A percentile compares a stretch with the other conserved stretches of the same genome.
phyloP scores from a whole-genome alignment of 208 protist genomes.

The Leishmania turanica region DNA sequence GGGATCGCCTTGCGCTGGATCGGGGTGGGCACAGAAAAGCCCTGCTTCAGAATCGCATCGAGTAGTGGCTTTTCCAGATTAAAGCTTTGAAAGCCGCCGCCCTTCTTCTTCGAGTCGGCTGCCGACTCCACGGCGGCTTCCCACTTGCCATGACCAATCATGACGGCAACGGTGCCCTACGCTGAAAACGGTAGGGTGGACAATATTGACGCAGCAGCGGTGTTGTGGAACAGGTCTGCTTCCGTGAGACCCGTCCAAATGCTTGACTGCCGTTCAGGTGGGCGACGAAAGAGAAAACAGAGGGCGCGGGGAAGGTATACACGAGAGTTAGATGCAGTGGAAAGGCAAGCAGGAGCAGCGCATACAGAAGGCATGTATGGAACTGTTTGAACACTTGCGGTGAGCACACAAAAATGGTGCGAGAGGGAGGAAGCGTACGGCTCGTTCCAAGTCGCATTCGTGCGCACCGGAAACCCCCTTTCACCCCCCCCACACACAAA shows the following conservation, averaged over 20 bases:
- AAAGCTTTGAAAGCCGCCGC: slow-evolving; percentile 90
- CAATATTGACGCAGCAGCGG: background rate
- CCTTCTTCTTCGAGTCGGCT: slow-evolving; percentile 67
- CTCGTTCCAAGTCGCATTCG: no score
- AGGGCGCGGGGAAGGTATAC: background rate
- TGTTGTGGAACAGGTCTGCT: background rate
- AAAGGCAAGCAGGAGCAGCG: background rate
- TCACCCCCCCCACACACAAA: background rate
- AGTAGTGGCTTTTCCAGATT: slow-evolving; percentile 92
- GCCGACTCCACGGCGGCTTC: slow-evolving; percentile 68
- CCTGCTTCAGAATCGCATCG: slow-evolving; percentile 94
- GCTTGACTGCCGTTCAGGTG: background rate
- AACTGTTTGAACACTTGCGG: background rate
- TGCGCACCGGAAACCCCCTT: no score
- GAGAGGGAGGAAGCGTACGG: background rate
- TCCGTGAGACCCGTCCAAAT: background rate
- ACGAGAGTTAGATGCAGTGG: background rate
- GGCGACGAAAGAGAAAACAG: background rate
- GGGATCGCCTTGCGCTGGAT: slow-evolving; percentile 99
- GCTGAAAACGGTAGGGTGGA: background rate
- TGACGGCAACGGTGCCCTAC: slow-evolving; percentile 7
- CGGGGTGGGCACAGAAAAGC: slow-evolving; percentile 98
- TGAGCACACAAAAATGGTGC: background rate
- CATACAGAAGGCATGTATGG: background rate
- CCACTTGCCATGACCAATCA: slow-evolving; percentile 75